These are phyloP conservation scores for Boletus insuetus DNA, from an alignment of 768 basidiomycete species.

Conservation along the genomic window DNA sequence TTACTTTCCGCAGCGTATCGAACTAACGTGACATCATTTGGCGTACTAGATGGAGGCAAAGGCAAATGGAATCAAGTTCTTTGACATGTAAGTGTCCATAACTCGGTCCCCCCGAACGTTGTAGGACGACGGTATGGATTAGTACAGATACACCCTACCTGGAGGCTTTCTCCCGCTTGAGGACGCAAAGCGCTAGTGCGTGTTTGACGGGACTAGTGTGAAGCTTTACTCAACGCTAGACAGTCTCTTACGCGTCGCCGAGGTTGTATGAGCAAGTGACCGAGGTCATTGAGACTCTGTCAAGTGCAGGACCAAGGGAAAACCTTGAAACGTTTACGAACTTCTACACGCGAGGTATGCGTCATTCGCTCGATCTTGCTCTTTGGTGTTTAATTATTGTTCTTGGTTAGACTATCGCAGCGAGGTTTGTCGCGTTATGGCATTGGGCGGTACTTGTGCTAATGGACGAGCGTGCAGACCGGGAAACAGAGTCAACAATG, in stretches of 20 bases:
- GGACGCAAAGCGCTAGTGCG: constrained; percentile 39
- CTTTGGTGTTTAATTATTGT: constrained; percentile 4
- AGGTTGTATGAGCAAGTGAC: constrained; percentile 59
- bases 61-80: constrained; percentile 75
- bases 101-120: background rate
- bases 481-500: constrained; percentile 76
- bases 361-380: constrained; percentile 1
- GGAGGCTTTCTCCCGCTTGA: constrained; percentile 40
- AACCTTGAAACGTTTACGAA: constrained; percentile 66
- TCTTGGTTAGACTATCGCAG: constrained; percentile 64
- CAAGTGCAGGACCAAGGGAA: constrained; percentile 59
- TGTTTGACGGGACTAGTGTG: background rate
- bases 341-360: constrained; percentile 72
- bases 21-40: background rate
- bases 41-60: constrained; percentile 66
- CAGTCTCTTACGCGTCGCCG: constrained; percentile 55
- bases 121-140: constrained; percentile 7
- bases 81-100: constrained; percentile 68
- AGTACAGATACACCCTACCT: constrained; percentile 77
- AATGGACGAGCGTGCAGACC: constrained; percentile 42
- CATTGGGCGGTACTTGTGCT: constrained; percentile 9
- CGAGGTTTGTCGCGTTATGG: constrained; percentile 45
- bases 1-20: too few species aligned
- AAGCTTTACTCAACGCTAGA: background rate
- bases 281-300: constrained; percentile 63